Evolutionary conservation across 1,139 yeast genomes (phyloP), one percentile per base, ranked within the genome.

Genomic region (Kodamaea plutei): DNA sequence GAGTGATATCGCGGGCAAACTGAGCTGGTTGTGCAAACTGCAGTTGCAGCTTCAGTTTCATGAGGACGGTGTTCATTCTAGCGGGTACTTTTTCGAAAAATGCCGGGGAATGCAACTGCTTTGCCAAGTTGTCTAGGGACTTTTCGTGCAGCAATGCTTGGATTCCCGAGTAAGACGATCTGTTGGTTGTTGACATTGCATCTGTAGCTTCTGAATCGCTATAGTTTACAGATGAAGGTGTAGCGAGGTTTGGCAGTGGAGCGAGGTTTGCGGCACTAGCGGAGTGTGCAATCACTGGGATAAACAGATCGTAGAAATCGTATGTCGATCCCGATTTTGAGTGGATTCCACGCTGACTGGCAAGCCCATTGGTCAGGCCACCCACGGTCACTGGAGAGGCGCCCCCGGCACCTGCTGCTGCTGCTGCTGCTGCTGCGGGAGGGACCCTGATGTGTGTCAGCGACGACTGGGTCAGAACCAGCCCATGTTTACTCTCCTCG

Each of bases 241-340:
- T n/a, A n/a, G n/a, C n/a, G n/a, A n/a, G n/a, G 34, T n/a, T n/a
- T n/a, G n/a, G n/a, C n/a, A n/a, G n/a, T 15, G 6, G 26, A 22
- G 11, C 20, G 26, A 6, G 26, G 28, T 8, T 25, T 10, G 14
- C 4, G 20, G n/a, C n/a, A n/a, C n/a, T n/a, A n/a, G n/a, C n/a
- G 6, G 12, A 21, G 23, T 8, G 25, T 17, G 20, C 32, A 27
- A 65, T 38, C 7, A 66, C 58, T 4, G 73, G 73, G 31, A 68
- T 66, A 36, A 68, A 57, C 3, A 64, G 40, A 31, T 68, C 71
- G 46, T 67, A 68, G 40, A 67, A 66, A 36, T 64, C 71, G 44
- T 64, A 66, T 12, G 65, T 48, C 9, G 66, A 55, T 11, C 13
- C n/a, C 14, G 23, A 10, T 11, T 21, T 21, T 9, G 12, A 4